Percentiles rank a stretch among this genome's conserved stretches.
Conservation (phyloP, 768 basidiomycete species). For the Sarcomyxa edulis region DNA sequence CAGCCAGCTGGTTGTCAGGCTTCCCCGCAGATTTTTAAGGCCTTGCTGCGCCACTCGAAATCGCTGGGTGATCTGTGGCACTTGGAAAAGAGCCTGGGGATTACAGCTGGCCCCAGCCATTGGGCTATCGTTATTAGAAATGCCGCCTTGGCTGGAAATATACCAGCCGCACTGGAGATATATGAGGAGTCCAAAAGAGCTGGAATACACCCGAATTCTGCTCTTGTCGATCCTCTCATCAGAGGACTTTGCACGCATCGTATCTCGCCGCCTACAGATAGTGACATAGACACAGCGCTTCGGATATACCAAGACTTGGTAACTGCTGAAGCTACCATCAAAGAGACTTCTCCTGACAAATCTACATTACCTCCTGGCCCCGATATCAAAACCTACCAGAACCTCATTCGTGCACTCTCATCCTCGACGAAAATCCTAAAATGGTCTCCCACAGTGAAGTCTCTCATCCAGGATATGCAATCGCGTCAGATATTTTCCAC, state of each 20-base stretch:
- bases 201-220: constrained; percentile 43
- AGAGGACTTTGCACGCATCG: constrained; percentile 38
- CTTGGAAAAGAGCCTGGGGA: constrained; percentile 33
- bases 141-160: constrained; percentile 30
- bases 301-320: constrained; percentile 45
- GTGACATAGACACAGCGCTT: constrained; percentile 48
- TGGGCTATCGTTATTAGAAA: constrained; percentile 58
- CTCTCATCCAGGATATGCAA: constrained; percentile 66
- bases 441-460: constrained; percentile 40
- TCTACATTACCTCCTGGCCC: constrained; percentile 34
- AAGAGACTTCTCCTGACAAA: constrained; percentile 13
- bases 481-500: constrained; percentile 38
- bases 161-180: constrained; percentile 37
- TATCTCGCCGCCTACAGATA: constrained; percentile 29
- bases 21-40: constrained; percentile 26
- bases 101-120: constrained; percentile 35
- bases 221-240: constrained; percentile 52
- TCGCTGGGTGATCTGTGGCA: constrained; percentile 34
- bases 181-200: constrained; percentile 41
- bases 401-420: constrained; percentile 43
- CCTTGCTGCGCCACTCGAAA: constrained; percentile 38
- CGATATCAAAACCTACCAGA: constrained; percentile 49
- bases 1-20: constrained; percentile 24
- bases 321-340: constrained; percentile 15
- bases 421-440: constrained; percentile 38